Evolutionary conservation across 164 flowering plant species (phyloP).

Genomic region (Euptelea pleiosperma): DNA sequence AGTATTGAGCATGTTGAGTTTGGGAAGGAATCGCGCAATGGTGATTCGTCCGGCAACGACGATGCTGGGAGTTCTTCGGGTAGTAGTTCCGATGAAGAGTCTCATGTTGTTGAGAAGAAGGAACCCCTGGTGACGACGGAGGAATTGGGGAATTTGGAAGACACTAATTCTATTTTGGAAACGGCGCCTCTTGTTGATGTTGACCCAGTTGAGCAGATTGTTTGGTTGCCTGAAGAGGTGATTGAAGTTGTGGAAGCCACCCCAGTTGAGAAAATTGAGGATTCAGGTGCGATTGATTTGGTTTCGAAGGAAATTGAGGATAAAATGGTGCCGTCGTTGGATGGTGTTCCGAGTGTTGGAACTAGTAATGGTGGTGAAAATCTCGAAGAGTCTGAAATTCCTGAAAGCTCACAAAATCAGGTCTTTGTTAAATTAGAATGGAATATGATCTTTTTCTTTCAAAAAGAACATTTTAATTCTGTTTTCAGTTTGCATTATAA

Average conservation of each 20-base stretch:
- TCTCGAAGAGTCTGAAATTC: constrained; percentile 16
- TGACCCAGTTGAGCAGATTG: neutral
- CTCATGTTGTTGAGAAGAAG: neutral
- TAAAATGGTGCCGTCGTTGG: constrained; percentile 16
- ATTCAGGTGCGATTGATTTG: constrained; percentile 13
- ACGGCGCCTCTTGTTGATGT: too few species aligned
- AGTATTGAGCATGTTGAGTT: constrained; percentile 13
- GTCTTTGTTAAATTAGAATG: constrained; percentile 17
- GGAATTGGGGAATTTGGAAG: too few species aligned
- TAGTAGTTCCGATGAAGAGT: constrained; percentile 37
- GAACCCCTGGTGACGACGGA: too few species aligned
- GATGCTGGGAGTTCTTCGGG: too few species aligned
- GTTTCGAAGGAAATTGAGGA: constrained; percentile 9
- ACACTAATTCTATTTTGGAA: neutral
- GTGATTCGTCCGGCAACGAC: constrained; percentile 1
- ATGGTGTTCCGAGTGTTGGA: too few species aligned
- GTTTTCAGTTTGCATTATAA: too few species aligned
- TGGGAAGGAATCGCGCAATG: constrained; percentile 6
- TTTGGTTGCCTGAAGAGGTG: constrained; percentile 3
- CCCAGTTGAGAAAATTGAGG: constrained; percentile 3
- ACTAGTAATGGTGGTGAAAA: constrained; percentile 16
- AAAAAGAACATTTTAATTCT: too few species aligned
- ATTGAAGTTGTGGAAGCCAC: neutral
- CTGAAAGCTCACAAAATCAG: constrained; percentile 33
- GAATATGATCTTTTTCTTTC: neutral